Base-by-base conservation (phyloP, 1,284 basidiomycete species). In the Thelephora terrestris region DNA sequence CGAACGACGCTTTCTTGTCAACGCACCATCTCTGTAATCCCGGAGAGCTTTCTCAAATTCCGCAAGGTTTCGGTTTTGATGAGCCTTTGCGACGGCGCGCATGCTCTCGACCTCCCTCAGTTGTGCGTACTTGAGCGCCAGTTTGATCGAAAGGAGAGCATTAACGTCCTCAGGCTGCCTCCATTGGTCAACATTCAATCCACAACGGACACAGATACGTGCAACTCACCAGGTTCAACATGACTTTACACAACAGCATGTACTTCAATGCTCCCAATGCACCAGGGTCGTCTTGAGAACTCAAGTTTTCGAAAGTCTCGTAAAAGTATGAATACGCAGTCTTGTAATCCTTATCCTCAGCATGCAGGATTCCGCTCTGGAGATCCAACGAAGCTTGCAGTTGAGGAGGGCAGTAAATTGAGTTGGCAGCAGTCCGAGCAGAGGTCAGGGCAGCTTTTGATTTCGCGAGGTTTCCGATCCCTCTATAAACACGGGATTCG, bases 301-400 rank as follows among this genome's bases (percentile, higher is more conserved):
- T 76, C 54, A 86, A 61, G 55, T 77, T 83, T 64, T 99, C 95
- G 55, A 98, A 95, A 2, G 92, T 87, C 67, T 99, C 95, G 58
- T 91, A 94, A 69, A 98, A 98, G 72, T 99, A 99, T 1, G 91
- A 95, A 65, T 97, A 97, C 36, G 83, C 95, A 0, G 94, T 99
- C 51, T 82, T 94, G 65, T 97, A 98, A 65, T 99, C 95, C 62
- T 96, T 97, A 64, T 98, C 95, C 57, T 98, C 93, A 0, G 95
- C 93, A 58, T 97, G 92, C 14, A 98, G 74, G 24, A 96, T 78
- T 14, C 95, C 90, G 27, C 85, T 85, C 64, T 97, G 94, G 38
- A 98, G 78, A 63, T 98, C 95, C 29, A 98, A 80, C 32, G 88
- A 78, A 2, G 93, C 88, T 70, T 99, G 95, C 3, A 98, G 79